phyloP scores from a whole-genome alignment of 768 basidiomycete species.

The Cystofilobasidium ferigula region DNA sequence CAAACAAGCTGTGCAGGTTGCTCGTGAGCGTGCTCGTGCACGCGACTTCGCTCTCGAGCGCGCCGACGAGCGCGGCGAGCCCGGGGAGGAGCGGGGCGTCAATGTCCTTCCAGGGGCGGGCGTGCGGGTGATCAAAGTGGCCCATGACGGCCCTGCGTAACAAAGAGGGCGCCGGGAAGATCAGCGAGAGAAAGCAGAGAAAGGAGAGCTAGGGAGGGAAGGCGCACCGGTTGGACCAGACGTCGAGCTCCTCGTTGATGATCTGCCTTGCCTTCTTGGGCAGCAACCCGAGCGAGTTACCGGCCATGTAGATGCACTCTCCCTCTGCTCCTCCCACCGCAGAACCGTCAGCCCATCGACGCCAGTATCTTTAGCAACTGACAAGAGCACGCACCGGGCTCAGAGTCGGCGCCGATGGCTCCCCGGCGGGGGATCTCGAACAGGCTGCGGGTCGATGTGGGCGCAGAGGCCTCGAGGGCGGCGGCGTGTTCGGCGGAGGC shows the following conservation, averaged over 20 bases:
- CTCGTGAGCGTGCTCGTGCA: slow-evolving; percentile 91
- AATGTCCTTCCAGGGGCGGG: slow-evolving; percentile 69
- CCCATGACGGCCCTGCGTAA: slow-evolving; percentile 65
- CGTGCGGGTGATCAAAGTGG: slow-evolving; percentile 79
- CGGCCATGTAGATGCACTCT: slow-evolving; percentile 75
- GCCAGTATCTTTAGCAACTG: neutral
- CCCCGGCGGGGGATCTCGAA: slow-evolving; percentile 1
- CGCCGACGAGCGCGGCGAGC: slow-evolving; percentile 73
- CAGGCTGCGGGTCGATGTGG: neutral
- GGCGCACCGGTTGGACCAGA: slow-evolving; percentile 58
- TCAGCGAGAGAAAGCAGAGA: neutral
- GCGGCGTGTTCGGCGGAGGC: neutral
- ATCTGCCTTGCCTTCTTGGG: slow-evolving; percentile 61
- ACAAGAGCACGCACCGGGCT: neutral
- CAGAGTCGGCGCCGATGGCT: slow-evolving; percentile 4
- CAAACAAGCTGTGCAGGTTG: slow-evolving; percentile 83
- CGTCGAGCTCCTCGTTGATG: slow-evolving; percentile 67
- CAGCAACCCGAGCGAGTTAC: slow-evolving; percentile 83
- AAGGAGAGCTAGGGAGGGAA: slow-evolving; percentile 29
- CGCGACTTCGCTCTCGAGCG: slow-evolving; percentile 60
- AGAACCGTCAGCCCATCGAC: neutral
- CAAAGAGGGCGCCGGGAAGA: neutral
- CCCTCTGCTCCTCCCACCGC: slow-evolving; percentile 42
- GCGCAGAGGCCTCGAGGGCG: slow-evolving; percentile 2
- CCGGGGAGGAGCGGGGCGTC: slow-evolving; percentile 59